A percentile compares a stretch with the other conserved stretches of the same genome.
Conservation (phyloP, 2,329 filamentous ascomycete species). For the Aspergillus pseudoterreus region DNA sequence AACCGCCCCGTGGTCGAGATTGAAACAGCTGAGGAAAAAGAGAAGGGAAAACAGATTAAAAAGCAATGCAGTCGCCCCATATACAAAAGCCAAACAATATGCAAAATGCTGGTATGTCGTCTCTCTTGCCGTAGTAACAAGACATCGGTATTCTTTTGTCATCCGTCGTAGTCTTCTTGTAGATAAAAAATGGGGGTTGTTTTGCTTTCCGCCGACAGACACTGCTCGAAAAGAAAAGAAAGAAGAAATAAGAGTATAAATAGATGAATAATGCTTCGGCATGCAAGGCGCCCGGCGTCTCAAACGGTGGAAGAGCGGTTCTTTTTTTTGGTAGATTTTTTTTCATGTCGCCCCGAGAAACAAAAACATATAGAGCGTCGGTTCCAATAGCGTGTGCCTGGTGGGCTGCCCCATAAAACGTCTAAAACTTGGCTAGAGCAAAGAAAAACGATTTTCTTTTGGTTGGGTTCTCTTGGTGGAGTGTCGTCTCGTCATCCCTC, state of each 20-base stretch:
- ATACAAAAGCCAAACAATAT: constrained; percentile 17
- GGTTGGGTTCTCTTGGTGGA: constrained; percentile 34
- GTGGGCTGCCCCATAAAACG: constrained; percentile 40
- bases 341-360: constrained; percentile 21
- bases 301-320: constrained; percentile 20
- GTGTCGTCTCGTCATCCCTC: constrained; percentile 47
- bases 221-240: constrained; percentile 12
- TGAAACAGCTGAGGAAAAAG: constrained; percentile 10
- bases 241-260: constrained; percentile 7
- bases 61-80: constrained; percentile 29
- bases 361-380: constrained; percentile 22
- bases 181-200: constrained; percentile 18
- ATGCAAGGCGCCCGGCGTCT: constrained; percentile 24
- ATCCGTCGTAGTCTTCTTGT: constrained; percentile 35
- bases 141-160: constrained; percentile 27
- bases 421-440: constrained; percentile 41
- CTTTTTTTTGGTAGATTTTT: constrained; percentile 25
- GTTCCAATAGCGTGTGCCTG: constrained; percentile 30
- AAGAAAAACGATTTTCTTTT: constrained; percentile 32
- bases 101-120: constrained; percentile 38
- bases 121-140: constrained; percentile 27
- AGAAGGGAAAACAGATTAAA: constrained; percentile 12
- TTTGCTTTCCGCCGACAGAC: constrained; percentile 21
- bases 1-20: not conserved
- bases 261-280: constrained; percentile 18